Conservation (phyloP, 2,329 filamentous ascomycete species). For the Dactylellina cionopaga region DNA sequence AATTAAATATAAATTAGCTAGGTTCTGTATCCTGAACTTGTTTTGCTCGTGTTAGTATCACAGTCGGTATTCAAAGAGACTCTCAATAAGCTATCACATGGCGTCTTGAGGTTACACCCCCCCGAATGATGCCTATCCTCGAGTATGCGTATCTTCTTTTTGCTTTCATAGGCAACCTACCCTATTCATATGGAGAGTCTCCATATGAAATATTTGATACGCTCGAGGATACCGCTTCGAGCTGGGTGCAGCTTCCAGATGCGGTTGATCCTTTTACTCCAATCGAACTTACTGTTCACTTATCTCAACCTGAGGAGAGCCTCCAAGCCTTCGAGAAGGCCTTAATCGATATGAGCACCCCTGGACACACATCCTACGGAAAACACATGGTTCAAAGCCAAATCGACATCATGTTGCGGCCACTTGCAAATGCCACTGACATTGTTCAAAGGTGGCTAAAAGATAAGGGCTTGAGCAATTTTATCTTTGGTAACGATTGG, state of each 20-base stretch:
- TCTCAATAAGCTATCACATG: not conserved
- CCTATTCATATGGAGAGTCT: not conserved
- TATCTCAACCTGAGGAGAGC: conserved; percentile 54
- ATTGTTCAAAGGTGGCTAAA: conserved; percentile 63
- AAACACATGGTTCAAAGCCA: conserved; percentile 63
- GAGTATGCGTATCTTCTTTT: not conserved
- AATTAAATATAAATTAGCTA: too few relatives aligned
- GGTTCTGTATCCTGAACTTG: too few relatives aligned
- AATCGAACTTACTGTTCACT: conserved; percentile 60
- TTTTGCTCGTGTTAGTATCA: too few relatives aligned
- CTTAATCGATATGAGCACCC: conserved; percentile 62
- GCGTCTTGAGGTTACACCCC: too few relatives aligned
- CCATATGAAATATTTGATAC: not conserved
- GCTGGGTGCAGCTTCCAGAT: not conserved
- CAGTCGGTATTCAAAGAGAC: too few relatives aligned
- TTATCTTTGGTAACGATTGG: conserved; percentile 61
- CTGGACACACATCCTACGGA: conserved; percentile 64
- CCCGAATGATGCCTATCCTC: not conserved
- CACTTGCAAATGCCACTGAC: conserved; percentile 59
- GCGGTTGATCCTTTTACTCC: conserved; percentile 60
- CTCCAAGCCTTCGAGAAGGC: conserved; percentile 56
- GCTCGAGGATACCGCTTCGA: not conserved
- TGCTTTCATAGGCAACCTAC: not conserved
- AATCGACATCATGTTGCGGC: conserved; percentile 62
- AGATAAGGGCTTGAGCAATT: conserved; percentile 58